phyloP scores from a whole-genome alignment of 805 yeast species.

The Clavispora fructus region DNA sequence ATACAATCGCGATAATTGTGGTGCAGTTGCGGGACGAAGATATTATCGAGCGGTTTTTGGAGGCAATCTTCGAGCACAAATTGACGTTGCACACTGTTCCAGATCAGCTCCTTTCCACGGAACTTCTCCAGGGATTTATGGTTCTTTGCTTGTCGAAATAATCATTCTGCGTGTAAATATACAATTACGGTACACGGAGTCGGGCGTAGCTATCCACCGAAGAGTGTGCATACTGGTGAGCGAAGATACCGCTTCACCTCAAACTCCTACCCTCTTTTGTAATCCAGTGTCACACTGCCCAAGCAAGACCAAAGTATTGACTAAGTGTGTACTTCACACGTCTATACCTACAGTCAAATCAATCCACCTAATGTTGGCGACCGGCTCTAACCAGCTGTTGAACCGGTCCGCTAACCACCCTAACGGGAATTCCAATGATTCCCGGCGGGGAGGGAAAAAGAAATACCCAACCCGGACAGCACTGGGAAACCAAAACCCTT shows the following conservation, averaged over 20 bases:
- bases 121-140: constrained; percentile 39
- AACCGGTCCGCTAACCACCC: background rate
- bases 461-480: background rate
- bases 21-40: constrained; percentile 53
- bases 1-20: constrained; percentile 33
- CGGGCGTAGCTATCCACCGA: background rate
- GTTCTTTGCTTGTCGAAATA: constrained; percentile 29
- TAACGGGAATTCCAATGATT: background rate
- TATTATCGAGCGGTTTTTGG: constrained; percentile 44
- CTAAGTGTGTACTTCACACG: background rate
- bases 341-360: background rate
- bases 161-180: background rate
- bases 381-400: background rate
- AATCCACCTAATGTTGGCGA: background rate
- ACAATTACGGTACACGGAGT: background rate
- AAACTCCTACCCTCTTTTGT: background rate
- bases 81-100: constrained; percentile 34
- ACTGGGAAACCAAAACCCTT: background rate
- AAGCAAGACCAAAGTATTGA: background rate
- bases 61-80: constrained; percentile 20
- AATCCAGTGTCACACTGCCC: background rate
- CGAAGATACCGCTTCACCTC: background rate
- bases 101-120: constrained; percentile 22
- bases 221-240: background rate
- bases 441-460: background rate